phyloP scores from a whole-genome alignment of 768 basidiomycete genomes.

The Tulasnella sp. region DNA sequence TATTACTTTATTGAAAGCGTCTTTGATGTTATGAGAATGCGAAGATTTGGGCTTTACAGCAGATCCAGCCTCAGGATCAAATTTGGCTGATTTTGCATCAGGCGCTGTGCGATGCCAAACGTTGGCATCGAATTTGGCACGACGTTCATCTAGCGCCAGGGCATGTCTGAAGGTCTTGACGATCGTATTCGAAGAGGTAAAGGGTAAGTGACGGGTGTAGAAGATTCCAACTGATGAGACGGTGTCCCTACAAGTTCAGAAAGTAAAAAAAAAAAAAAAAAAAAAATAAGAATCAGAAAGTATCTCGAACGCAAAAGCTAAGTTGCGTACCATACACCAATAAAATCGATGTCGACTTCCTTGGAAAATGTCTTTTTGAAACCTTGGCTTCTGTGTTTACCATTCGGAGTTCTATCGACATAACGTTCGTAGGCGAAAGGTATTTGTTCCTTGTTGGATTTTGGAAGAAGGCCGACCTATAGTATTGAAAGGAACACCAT shows the following conservation, averaged over 20 bases:
- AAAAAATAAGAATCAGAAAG: too few species aligned
- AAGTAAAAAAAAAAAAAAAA: too few species aligned
- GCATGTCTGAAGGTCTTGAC: slow-evolving; percentile 21
- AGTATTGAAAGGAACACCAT: too few species aligned
- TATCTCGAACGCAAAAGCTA: too few species aligned
- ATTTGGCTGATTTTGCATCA: not conserved
- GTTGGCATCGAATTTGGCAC: slow-evolving; percentile 16
- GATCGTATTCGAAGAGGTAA: slow-evolving; percentile 18
- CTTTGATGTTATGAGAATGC: too few species aligned
- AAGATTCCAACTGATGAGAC: slow-evolving; percentile 20
- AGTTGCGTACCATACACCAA: slow-evolving; percentile 16
- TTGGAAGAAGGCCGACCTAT: slow-evolving; percentile 26
- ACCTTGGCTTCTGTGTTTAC: not conserved
- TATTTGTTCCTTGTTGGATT: slow-evolving; percentile 18
- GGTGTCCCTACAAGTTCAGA: slow-evolving; percentile 21
- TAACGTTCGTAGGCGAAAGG: slow-evolving; percentile 16
- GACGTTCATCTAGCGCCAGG: slow-evolving; percentile 16
- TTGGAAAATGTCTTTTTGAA: slow-evolving; percentile 14
- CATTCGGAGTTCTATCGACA: not conserved
- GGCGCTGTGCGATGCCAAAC: slow-evolving; percentile 11
- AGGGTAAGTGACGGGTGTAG: slow-evolving; percentile 19
- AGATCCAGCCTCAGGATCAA: slow-evolving; percentile 1
- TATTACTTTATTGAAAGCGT: too few species aligned
- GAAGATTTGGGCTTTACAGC: not conserved
- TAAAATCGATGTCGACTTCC: slow-evolving; percentile 14